Base-by-base conservation (phyloP, 805 yeast genomes). In the Saccharomycopsis fibuligera region DNA sequence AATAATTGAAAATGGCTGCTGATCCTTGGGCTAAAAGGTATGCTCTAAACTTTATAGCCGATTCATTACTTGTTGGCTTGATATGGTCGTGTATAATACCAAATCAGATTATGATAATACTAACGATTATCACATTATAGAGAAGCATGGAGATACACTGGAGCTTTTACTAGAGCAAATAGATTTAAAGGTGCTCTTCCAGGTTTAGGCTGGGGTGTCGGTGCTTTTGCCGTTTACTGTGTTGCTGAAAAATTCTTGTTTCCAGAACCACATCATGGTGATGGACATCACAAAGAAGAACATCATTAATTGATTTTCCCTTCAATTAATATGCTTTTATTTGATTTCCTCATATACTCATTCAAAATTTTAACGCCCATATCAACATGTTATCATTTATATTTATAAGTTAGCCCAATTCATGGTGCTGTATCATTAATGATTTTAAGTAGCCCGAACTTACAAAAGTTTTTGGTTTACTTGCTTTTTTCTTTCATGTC, bases 131-230 rank as follows among this genome's bases (percentile, higher is more conserved):
- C 14, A 16, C 17, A 19, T 5, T 22, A 23, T 55, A 82, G 95
- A 74, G 95, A 86, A 64, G 93, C 95, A 41, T 86, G 96, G 96
- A 81, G 95, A 73, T 83, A 80, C 67, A 82, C 79, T 60, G 95
- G 93, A 51, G 86, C 81, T 46, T 87, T 87, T 69, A 74, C 85
- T 47, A 78, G 87, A 58, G 67, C 68, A 44, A 79, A 81, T 66
- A 72, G 93, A 58, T 81, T 79, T 65, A 79, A 74, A 59, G 79
- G 79, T 49, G 74, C 86, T 14, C 77, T 87, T 61, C 96, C 96
- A 3, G 96, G 96, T 2, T 73, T 86, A 44, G 86, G 87, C 27
- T 73, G 81, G 37, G 96, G 90, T 24, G 72, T 81, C 22, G 89
- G 79, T 16, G 93, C 89, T 2, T 87, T 87, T 60, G 69, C 79